Evolutionary conservation across 208 protist species (phyloP), one percentile per base, ranked within the genome.

Genomic region (Porcisia deanei): DNA sequence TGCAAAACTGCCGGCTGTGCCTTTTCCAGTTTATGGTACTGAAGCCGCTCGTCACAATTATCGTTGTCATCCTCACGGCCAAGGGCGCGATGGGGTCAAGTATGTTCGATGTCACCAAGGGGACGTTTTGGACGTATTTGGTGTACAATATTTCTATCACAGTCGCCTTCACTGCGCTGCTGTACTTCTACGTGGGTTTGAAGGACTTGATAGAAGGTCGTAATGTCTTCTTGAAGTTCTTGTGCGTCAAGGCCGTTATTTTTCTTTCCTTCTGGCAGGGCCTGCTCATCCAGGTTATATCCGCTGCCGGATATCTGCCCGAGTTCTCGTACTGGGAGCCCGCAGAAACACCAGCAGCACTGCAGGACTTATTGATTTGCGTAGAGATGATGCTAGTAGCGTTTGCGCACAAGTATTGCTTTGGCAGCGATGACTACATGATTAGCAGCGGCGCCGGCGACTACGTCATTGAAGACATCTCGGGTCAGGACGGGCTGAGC

Each of bases 181-280:
- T 98, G 14, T 94, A 98, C 82, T 98, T 98, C 77, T 98, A 98
- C 80, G 76, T 79, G 12, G 94, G 91, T 16, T 77, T 94, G 34
- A 91, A 96, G 59, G 88, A 96, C 45, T 89, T 97, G 57, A 93
- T 98, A 82, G 90, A 96, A 77, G 93, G 91, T 47, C 91, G 92
- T 60, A 93, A 97, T 72, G 91, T 94, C 2, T 79, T 98, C 45
- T 69, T 95, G 73, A 98, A 98, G 84, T 98, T 98, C 71, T 77
- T 97, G 16, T 98, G 94, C 80, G 83, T 98, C 45, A 98, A 98
- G 84, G 72, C 87, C 0, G 91, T 98, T 71, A 94, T 98, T 61
- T 97, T 98, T 75, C 83, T 97, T 20, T 97, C 94, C 18, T 98
- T 97, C 79, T 98, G 96, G 96, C 96, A 98, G 68, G 94, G 94